Base-by-base conservation (phyloP, 257 asterid genomes). In the Solanum sparsipilum region DNA sequence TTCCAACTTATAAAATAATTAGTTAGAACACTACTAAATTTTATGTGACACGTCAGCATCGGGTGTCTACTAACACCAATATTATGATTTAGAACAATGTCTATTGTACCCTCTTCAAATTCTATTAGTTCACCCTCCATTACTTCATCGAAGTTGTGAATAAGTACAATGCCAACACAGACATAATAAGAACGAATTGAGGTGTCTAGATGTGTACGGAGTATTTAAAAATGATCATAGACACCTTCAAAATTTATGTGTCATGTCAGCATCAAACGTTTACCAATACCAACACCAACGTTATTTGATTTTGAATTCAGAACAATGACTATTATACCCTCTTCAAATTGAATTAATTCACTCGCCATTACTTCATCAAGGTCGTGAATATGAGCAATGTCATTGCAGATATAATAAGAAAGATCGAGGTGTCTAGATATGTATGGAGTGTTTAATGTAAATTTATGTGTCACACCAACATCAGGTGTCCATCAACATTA, bases 401-500 rank as follows among this genome's bases (percentile, higher is more conserved):
- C 56, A 46, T 13, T 13, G 56, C 18, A 46, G 2, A 46, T 46
- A 46, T 46, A 46, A 46, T 46, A 46, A 46, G 56, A 46, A 46
- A 0, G 56, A 44, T 44, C 0, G 18, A 44, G 2, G 56, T 46
- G 58, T 46, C 58, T 4, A 46, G 56, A 46, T 46, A 0, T 46
- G 58, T 46, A 46, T 46, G 56, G 0, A 46, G 56, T 46, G 56
- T 46, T 46, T 44, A 44, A 29, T 29, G 31, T 29, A 46, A 46
- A 46, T 46, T 46, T 46, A 46, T 13, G 10, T 56, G 4, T 18
- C 0, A 18, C 63, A 0, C 0, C n/a, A 56, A 4, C 10, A 48
- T 48, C 8, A 48, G 0, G 0, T 15, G 58, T 48, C 58, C 8
- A 48, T 0, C 58, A 48, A 48, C 58, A 5, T 46, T 46, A 13